phyloP scores from a whole-genome alignment of 768 basidiomycete genomes.

The Cantharellus anzutake region DNA sequence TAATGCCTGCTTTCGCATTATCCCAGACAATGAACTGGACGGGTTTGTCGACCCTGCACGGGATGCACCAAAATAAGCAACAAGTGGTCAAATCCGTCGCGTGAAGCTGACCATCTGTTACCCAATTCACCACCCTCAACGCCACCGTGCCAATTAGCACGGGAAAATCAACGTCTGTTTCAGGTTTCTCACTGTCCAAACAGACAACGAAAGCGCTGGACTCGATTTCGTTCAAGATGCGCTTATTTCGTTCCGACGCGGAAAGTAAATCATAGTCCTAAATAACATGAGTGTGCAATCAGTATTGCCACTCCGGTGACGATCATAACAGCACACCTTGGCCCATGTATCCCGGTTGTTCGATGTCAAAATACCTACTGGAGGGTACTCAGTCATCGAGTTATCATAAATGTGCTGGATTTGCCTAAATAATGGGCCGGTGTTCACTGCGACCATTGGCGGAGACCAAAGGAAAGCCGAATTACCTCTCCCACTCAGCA shows the following conservation, averaged over 20 bases:
- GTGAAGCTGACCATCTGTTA: constrained; percentile 19
- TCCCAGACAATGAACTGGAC: constrained; percentile 72
- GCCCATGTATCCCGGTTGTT: constrained; percentile 81
- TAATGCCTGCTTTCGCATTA: constrained; percentile 61
- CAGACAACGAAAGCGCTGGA: constrained; percentile 73
- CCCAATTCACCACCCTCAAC: constrained; percentile 24
- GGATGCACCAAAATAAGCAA: not conserved
- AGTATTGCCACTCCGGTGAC: no score
- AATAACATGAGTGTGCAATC: not conserved
- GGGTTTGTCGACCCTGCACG: constrained; percentile 66
- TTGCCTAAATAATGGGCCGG: constrained; percentile 27
- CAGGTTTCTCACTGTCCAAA: constrained; percentile 45
- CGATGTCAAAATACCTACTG: constrained; percentile 58
- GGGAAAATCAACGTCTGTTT: constrained; percentile 39
- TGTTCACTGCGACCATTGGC: not conserved
- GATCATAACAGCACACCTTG: constrained; percentile 29
- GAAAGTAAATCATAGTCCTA: constrained; percentile 45
- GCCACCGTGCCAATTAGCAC: constrained; percentile 67
- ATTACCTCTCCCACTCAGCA: constrained; percentile 43
- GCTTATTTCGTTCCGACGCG: constrained; percentile 38
- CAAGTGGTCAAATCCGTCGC: not conserved
- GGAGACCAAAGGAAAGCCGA: not conserved
- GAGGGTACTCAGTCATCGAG: constrained; percentile 42
- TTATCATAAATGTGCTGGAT: constrained; percentile 52
- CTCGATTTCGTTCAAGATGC: constrained; percentile 53